Evolutionary conservation across 164 flowering plant species (phyloP), one percentile per base, ranked within the genome.

Genomic region (Vitis labrusca): DNA sequence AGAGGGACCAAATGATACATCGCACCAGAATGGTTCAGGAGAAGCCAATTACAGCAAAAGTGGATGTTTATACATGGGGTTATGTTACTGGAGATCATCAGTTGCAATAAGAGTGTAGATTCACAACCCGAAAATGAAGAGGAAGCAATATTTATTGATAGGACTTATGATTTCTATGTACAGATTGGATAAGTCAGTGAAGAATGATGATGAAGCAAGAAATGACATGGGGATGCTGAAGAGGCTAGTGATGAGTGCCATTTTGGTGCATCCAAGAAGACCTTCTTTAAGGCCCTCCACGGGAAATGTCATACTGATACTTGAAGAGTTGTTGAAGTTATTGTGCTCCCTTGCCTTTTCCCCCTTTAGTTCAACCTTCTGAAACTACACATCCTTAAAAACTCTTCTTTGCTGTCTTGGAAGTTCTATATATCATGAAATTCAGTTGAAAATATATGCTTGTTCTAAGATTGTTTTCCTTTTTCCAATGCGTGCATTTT

Each of bases 191-290:
- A 47, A 30, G 32, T 10, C 51, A 29, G 66, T 61, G 16, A 60
- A 50, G 4, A 17, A 61, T 10, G 72, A 61, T 30, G 27, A 54
- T 16, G 61, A 4, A 17, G 73, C 73, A 2, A 70, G 44, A 61
- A 54, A 10, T 2, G 73, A 70, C 67, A 63, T 5, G 19, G 50
- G 11, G 7, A 70, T 47, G 67, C 61, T 70, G 61, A 11, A 62
- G 3, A 63, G 14, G 47, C 63, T 51, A 51, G 50, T 70, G 47
- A 54, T 54, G 67, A 48, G 54, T 11, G 66, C 73, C 5, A 8
- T 73, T 73, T 1, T 67, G 76, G 76, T 73, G 76, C 48, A 62
- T 73, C 11, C 71, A 73, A 37, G 76, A 73, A 11, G 76, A 73
- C 11, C 76, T 67, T 48, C 56, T 5, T 16, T 48, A 8, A 67